phyloP scores from a whole-genome alignment of 1,284 basidiomycete species.

The Sparassis latifolia region DNA sequence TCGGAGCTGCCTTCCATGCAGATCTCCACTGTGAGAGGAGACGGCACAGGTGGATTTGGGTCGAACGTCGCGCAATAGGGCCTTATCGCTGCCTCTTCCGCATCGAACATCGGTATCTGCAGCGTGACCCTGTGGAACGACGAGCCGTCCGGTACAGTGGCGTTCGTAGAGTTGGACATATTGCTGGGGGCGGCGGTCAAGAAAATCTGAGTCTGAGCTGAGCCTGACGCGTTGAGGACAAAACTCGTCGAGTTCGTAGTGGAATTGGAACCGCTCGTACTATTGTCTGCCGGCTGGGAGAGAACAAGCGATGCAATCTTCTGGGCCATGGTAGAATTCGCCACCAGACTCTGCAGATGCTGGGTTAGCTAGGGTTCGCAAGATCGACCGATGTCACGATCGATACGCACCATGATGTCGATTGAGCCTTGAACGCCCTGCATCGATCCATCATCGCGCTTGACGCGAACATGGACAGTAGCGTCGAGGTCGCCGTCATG shows the following conservation, averaged over 20 bases:
- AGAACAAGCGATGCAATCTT: slow-evolving; percentile 44
- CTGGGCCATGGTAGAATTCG: slow-evolving; percentile 21
- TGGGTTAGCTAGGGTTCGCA: no score
- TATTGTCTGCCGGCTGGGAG: slow-evolving; percentile 18
- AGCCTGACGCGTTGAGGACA: slow-evolving; percentile 49
- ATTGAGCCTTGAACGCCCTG: slow-evolving; percentile 36
- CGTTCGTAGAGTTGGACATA: slow-evolving; percentile 10
- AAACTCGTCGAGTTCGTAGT: slow-evolving; percentile 27
- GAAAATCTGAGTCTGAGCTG: slow-evolving; percentile 45
- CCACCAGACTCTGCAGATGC: slow-evolving; percentile 21
- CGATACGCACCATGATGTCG: slow-evolving; percentile 39
- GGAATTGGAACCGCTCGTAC: slow-evolving; percentile 1
- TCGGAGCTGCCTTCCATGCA: slow-evolving; percentile 28
- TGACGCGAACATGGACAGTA: slow-evolving; percentile 9
- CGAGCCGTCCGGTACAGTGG: slow-evolving; percentile 7
- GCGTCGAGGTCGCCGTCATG: slow-evolving; percentile 8
- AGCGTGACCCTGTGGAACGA: slow-evolving; percentile 35
- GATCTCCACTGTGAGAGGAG: slow-evolving; percentile 41
- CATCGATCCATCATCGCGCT: slow-evolving; percentile 9
- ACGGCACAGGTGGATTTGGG: slow-evolving; percentile 38
- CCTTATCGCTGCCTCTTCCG: slow-evolving; percentile 28
- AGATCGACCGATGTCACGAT: neutral
- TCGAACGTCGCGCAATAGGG: slow-evolving; percentile 59
- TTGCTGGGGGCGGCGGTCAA: slow-evolving; percentile 29
- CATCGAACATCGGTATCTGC: slow-evolving; percentile 39